These are phyloP conservation scores for Pelargonium myrrhifolium DNA, from an alignment of 441 rosid species.

Conservation along the genomic window DNA sequence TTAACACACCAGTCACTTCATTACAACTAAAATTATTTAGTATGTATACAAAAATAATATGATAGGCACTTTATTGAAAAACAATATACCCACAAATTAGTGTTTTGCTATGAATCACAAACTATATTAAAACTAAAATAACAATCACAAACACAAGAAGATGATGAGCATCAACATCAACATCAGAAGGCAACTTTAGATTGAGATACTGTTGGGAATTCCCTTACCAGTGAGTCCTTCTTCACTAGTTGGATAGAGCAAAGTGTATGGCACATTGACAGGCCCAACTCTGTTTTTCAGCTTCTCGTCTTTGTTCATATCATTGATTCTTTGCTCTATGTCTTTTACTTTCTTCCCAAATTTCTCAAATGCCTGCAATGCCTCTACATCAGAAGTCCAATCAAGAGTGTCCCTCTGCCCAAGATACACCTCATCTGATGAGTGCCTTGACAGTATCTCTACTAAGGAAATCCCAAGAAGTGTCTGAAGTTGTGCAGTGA, in stretches of 20 bases:
- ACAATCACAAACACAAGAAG: too few relatives aligned
- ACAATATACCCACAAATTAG: too few relatives aligned
- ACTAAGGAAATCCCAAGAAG: constrained; percentile 38
- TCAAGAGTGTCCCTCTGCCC: constrained; percentile 36
- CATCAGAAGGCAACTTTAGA: constrained; percentile 18
- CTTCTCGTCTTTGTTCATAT: constrained; percentile 34
- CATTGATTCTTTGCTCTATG: constrained; percentile 30
- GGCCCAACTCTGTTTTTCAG: constrained; percentile 48
- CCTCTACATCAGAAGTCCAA: constrained; percentile 43
- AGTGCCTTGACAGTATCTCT: constrained; percentile 45
- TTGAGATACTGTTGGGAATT: constrained; percentile 52
- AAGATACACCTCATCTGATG: constrained; percentile 45
- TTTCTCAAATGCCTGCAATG: constrained; percentile 28
- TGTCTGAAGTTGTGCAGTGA: constrained; percentile 42
- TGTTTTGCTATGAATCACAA: too few relatives aligned
- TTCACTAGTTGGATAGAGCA: constrained; percentile 34
- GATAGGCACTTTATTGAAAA: too few relatives aligned
- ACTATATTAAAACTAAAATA: too few relatives aligned
- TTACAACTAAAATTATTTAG: too few relatives aligned
- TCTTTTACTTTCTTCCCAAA: constrained; percentile 34
- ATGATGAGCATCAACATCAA: too few relatives aligned
- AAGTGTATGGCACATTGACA: constrained; percentile 42
- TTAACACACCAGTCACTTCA: too few relatives aligned
- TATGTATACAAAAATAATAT: too few relatives aligned
- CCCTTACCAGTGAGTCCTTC: constrained; percentile 40